Evolutionary conservation across 225 moss, liverwort and hornwort species (phyloP), one percentile per base, ranked within the genome.

Genomic region (Straminergon stramineum): DNA sequence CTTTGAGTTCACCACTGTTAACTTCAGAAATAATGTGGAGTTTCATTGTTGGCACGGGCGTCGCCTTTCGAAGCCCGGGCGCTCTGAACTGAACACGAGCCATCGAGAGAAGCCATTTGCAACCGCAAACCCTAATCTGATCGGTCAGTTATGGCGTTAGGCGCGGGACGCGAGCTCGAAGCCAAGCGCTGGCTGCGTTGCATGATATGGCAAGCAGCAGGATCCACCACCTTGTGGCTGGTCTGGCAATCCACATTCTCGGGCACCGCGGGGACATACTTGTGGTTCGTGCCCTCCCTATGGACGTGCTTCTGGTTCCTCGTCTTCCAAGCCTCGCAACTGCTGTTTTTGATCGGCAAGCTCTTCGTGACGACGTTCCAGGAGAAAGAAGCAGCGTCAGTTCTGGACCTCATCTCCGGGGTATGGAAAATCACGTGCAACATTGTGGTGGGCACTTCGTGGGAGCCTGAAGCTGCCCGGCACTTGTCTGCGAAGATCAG

Each of bases 161-260:
- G 82, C 37, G 69, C 84, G 45, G 90, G 96, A 87, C 93, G 93
- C 73, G 97, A 96, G 61, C 94, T 97, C 28, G 96, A 96, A 69
- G 94, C 94, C 70, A 96, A 95, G 92, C 93, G 97, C 41, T 97
- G 97, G 96, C 89, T 95, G 39, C 93, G 95, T 52, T 96, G 95
- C 90, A 94, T 88, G 57, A 89, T 96, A 65, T 96, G 96, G 95
- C 97, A 96, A 87, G 92, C 92, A 48, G 92, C 90, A 35, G 92
- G 94, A 39, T 92, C 95, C 15, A 81, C 92, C 43, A 69, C 84
- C 9, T 57, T 95, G 35, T 97, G 94, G 96, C 41, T 96, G 32
- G 32, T 94, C 15, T 94, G 94, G 96, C 95, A 96, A 87, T 81
- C 88, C 45, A 56, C 93, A 26, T 90, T 96, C 43, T 90, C 91